These are phyloP conservation scores for Fremontodendron californicum DNA, from an alignment of 345 rosid species.

Conservation along the genomic window DNA sequence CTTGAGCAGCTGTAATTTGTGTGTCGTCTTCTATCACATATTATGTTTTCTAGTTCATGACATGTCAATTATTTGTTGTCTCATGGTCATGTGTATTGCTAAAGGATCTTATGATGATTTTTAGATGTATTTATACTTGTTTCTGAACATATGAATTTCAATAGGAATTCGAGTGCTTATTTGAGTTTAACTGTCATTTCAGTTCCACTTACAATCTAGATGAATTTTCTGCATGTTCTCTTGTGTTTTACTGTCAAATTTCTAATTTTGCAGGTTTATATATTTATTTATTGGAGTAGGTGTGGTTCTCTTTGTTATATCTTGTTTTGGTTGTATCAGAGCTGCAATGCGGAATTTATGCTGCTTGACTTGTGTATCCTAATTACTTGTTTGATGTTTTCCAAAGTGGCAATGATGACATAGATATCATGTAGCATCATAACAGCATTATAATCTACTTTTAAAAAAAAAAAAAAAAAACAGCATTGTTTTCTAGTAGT, in stretches of 20 bases:
- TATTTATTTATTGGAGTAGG: slow-evolving; percentile 87
- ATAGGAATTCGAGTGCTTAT: neutral
- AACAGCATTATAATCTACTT: neutral
- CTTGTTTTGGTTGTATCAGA: slow-evolving; percentile 89
- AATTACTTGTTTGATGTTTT: slow-evolving; percentile 2
- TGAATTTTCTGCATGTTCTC: neutral
- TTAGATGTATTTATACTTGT: neutral
- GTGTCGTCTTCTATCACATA: neutral
- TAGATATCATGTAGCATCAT: neutral
- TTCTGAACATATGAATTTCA: neutral
- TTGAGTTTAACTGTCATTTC: neutral
- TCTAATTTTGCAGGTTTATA: slow-evolving; percentile 72
- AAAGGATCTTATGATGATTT: neutral
- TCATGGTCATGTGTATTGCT: neutral
- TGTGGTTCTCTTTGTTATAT: slow-evolving; percentile 67
- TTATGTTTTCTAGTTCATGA: neutral
- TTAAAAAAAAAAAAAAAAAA: too few relatives aligned
- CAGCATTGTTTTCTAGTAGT: too few relatives aligned
- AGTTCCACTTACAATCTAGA: neutral
- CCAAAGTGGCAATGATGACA: neutral
- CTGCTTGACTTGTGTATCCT: slow-evolving; percentile 98
- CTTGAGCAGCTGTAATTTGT: neutral
- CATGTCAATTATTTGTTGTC: neutral
- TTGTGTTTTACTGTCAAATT: slow-evolving; percentile 5
- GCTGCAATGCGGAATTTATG: slow-evolving; percentile 71